Percentiles rank a stretch among this genome's conserved stretches.
Conservation (phyloP, 2,329 filamentous ascomycete species). For the Tolypocladium paradoxum region DNA sequence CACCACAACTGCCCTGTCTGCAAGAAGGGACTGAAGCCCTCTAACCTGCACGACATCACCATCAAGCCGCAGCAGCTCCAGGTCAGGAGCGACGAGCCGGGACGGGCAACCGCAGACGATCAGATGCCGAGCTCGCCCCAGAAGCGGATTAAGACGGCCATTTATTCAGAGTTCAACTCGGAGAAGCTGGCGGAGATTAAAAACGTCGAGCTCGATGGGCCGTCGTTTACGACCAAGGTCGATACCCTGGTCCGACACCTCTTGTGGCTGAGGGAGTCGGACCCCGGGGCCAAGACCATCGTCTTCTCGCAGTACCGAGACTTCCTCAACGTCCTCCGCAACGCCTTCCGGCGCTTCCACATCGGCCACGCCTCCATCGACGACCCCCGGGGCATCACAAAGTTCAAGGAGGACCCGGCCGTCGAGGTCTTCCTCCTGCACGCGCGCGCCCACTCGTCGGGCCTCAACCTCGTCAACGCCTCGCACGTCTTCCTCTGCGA, state of each 20-base stretch:
- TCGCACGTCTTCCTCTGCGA: slow-evolving; percentile 93
- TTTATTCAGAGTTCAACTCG: slow-evolving; percentile 69
- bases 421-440: slow-evolving; percentile 82
- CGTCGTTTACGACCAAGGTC: slow-evolving; percentile 81
- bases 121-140: slow-evolving; percentile 3
- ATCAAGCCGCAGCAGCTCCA: slow-evolving; percentile 67
- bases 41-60: slow-evolving; percentile 75
- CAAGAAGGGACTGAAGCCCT: slow-evolving; percentile 53
- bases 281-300: slow-evolving; percentile 81
- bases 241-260: slow-evolving; percentile 75
- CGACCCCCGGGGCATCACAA: slow-evolving; percentile 55
- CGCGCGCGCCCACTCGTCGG: slow-evolving; percentile 77
- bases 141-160: slow-evolving; percentile 28
- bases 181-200: slow-evolving; percentile 70
- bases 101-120: not conserved
- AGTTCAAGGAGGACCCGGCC: slow-evolving; percentile 64
- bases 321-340: slow-evolving; percentile 64
- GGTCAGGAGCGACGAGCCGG: slow-evolving; percentile 35
- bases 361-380: slow-evolving; percentile 68
- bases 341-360: slow-evolving; percentile 58
- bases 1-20: slow-evolving; percentile 77
- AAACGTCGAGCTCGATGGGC: slow-evolving; percentile 60
- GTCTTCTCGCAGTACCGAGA: slow-evolving; percentile 84
- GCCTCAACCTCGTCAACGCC: slow-evolving; percentile 84
- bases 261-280: slow-evolving; percentile 71